Evolutionary conservation across 2,329 filamentous ascomycete species (phyloP).

Genomic region (Dothistroma septosporum): DNA sequence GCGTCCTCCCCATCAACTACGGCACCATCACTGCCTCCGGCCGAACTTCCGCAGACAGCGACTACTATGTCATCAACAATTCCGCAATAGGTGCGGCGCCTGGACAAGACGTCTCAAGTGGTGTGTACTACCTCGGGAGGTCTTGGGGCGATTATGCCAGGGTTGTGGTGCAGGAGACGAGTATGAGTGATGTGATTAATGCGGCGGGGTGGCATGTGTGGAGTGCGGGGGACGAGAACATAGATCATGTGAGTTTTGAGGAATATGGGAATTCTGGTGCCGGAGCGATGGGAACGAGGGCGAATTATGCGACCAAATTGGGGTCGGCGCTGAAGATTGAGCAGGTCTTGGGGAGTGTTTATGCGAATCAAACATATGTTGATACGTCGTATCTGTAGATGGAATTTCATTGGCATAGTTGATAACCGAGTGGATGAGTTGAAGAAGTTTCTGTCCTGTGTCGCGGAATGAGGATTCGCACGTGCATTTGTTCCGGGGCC

Average conservation of each 20-base stretch:
- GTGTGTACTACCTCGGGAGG: constrained; percentile 49
- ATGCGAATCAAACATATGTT: constrained; percentile 38
- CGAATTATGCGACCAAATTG: constrained; percentile 45
- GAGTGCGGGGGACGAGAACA: constrained; percentile 48
- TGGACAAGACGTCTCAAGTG: constrained; percentile 37
- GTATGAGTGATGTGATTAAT: constrained; percentile 55
- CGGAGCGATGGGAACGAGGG: constrained; percentile 53
- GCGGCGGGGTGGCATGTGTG: constrained; percentile 56
- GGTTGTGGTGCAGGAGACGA: constrained; percentile 51
- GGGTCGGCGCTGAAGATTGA: constrained; percentile 41
- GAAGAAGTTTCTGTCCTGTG: too few species aligned
- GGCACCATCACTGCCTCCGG: constrained; percentile 48
- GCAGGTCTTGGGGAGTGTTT: constrained; percentile 45
- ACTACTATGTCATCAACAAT: constrained; percentile 56
- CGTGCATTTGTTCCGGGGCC: too few species aligned
- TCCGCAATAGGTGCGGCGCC: constrained; percentile 44
- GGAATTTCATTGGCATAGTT: background rate
- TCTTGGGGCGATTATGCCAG: constrained; percentile 51
- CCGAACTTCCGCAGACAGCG: constrained; percentile 35
- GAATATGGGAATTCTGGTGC: constrained; percentile 59
- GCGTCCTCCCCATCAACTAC: constrained; percentile 39
- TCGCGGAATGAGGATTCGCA: too few species aligned
- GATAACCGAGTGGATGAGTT: background rate
- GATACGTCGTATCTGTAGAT: constrained; percentile 39
- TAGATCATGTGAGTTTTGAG: constrained; percentile 51